Percentiles rank a stretch among this genome's conserved stretches.
Conservation (phyloP, 768 basidiomycete species). For the Clathrus columnatus region DNA sequence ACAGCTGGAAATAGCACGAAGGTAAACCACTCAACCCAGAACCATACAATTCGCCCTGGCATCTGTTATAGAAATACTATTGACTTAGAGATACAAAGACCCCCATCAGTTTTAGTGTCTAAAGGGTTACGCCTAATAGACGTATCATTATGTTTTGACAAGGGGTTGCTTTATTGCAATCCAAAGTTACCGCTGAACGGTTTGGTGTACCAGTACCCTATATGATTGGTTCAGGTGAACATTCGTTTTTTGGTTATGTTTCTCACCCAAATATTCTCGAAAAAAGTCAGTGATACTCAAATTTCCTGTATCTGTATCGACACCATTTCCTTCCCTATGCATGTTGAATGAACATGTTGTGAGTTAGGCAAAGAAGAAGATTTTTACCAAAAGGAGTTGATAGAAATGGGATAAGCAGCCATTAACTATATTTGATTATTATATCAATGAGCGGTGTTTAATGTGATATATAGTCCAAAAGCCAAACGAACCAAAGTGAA, state of each 20-base stretch:
- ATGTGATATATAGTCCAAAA: conserved; percentile 11
- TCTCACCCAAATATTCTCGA: not conserved
- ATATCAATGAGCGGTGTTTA: not conserved
- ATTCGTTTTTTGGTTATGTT: not conserved
- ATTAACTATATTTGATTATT: not conserved
- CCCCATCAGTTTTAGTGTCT: not conserved
- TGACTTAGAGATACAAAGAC: conserved; percentile 6
- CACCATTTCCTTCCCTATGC: not conserved
- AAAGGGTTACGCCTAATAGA: not conserved
- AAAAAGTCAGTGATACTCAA: conserved; percentile 6
- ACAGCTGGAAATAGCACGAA: no score
- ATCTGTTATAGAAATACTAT: conserved; percentile 9
- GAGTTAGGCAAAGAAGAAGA: conserved; percentile 12
- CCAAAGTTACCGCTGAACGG: conserved; percentile 17
- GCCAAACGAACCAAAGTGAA: conserved; percentile 13
- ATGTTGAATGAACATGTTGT: not conserved
- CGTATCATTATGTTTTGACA: conserved; percentile 13
- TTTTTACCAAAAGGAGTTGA: conserved; percentile 12
- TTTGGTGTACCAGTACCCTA: conserved; percentile 18
- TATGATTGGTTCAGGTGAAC: not conserved
- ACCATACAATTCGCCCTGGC: conserved; percentile 15
- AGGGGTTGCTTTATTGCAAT: conserved; percentile 18
- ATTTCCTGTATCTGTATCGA: conserved; percentile 12
- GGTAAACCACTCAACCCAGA: conserved; percentile 14
- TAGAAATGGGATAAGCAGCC: conserved; percentile 12